Percentiles rank a stretch among this genome's conserved stretches.
Conservation (phyloP, 2,329 filamentous ascomycete species). For the Chaetomium strumarium region DNA sequence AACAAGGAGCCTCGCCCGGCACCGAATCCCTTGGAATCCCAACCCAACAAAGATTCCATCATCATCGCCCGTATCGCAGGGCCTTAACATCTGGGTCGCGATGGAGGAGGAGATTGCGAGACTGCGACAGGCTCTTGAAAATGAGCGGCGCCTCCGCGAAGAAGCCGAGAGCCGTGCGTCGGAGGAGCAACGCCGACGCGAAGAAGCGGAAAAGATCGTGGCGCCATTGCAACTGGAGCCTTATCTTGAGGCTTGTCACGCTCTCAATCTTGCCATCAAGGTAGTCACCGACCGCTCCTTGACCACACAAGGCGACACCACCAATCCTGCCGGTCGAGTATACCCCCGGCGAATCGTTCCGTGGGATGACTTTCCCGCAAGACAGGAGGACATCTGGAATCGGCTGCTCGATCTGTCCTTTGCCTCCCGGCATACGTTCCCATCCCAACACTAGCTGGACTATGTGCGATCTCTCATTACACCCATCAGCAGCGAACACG, state of each 20-base stretch:
- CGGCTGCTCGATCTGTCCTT: constrained; percentile 26
- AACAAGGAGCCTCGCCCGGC: neutral
- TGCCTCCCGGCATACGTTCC: constrained; percentile 27
- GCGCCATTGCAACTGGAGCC: constrained; percentile 21
- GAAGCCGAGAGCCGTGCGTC: constrained; percentile 9
- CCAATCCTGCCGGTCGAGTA: constrained; percentile 30
- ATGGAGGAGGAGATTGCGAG: constrained; percentile 10
- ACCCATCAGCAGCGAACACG: constrained; percentile 32
- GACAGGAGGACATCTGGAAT: constrained; percentile 31
- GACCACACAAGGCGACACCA: constrained; percentile 32
- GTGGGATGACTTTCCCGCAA: constrained; percentile 30
- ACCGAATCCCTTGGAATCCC: neutral
- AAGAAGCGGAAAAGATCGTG: constrained; percentile 26
- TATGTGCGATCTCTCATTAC: constrained; percentile 28
- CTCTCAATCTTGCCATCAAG: constrained; percentile 28
- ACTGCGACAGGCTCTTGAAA: constrained; percentile 11
- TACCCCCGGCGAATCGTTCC: constrained; percentile 33
- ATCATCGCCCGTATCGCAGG: neutral
- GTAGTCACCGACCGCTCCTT: constrained; percentile 29
- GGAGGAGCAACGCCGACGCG: constrained; percentile 22
- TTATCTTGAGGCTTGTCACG: constrained; percentile 33
- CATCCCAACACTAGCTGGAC: constrained; percentile 30
- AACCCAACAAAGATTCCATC: no score
- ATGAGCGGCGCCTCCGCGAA: constrained; percentile 24
- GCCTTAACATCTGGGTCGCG: neutral